Evolutionary conservation across 495 filamentous ascomycete genomes (phyloP), one percentile per base, ranked within the genome.

Genomic region (Aspergillus saccharolyticus): DNA sequence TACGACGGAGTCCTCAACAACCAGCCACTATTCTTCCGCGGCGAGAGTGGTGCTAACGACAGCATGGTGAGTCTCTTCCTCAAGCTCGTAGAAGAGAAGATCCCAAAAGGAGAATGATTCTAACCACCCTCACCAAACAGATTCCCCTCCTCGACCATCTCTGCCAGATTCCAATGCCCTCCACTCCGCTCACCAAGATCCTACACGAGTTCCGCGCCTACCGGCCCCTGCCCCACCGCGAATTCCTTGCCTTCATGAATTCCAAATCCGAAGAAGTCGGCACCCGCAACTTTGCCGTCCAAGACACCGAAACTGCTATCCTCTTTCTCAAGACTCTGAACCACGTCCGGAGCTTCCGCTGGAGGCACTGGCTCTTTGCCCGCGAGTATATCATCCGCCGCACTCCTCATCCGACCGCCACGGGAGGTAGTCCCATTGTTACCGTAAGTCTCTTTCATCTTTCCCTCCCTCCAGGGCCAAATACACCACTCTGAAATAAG

Each of bases 361-460:
- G 91, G 91, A 79, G 91, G 3, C 91, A 96, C 65, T 96, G 91
- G 91, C 85, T 91, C 59, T 96, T 96, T 63, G 90, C 90, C n/a
- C 77, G 90, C 19, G 91, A 96, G 78, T 96, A 96, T 61, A 96
- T 96, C 57, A 81, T 96, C 54, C 89, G 89, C 65, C 80, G 85
- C 56, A 94, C 89, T 0, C 77, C 74, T 0, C 89, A 96, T 64
- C 90, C 91, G 0, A 93, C 88, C 24, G 91, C 91, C 4, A 96
- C 91, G 0, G 91, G 91, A 1, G 91, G 91, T 1, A 93, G 89
- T 65, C 91, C 91, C 1, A 96, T 96, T 56, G 88, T 96, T 14
- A 93, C 88, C 18, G 83, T 83, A 70, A 64, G 81, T 74, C 12
- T 6, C 16, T 3, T 7, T 44, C 7, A 16, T 21, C 16, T 17